Evolutionary conservation across 164 flowering plant genomes (phyloP), one percentile per base, ranked within the genome.

Genomic region (Saururus chinensis): DNA sequence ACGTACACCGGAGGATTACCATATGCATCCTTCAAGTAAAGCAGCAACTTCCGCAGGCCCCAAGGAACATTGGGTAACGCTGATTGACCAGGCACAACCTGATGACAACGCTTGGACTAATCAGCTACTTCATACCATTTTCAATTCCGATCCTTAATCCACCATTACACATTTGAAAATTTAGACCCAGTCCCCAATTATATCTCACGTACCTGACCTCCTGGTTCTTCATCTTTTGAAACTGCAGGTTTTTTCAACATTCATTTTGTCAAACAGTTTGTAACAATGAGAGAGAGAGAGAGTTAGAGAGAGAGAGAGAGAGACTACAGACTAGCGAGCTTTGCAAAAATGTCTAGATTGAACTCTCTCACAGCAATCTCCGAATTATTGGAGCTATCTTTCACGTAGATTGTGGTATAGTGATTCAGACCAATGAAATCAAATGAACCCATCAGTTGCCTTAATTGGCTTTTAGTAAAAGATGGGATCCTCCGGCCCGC

Each of bases 401-500:
- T n/a, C 7, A 68, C 25, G 40, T 68, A 41, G 19, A 68, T 2
- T 19, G 71, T 48, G 40, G 17, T 1, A 58, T 77, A 77, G 53
- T 73, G 68, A 61, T 75, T 75, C 26, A 77, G 9, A 6, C 73
- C 78, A 16, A 81, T 35, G 64, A 72, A 77, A 30, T 72, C 76
- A 22, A 45, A 61, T 5, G 78, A 73, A 11, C 73, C 76, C 62
- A 75, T 75, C 9, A 77, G 16, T 23, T 65, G 58, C 53, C 64
- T 22, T 13, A 68, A 58, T 60, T 75, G 71, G 4, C 19, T 16
- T 63, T 71, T 65, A 40, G 62, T 76, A 73, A 89, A 87, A 35
- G 72, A 63, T n/a, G 90, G 90, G 14, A 89, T 21, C 60, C 89
- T 77, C 0, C 70, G 35, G 1, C 86, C 84, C 1, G 45, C 87